A percentile compares a stretch with the other conserved stretches of the same genome.
Evolutionary conservation across 331 rosid genomes (phyloP).

Genomic region (Cydonia oblonga): DNA sequence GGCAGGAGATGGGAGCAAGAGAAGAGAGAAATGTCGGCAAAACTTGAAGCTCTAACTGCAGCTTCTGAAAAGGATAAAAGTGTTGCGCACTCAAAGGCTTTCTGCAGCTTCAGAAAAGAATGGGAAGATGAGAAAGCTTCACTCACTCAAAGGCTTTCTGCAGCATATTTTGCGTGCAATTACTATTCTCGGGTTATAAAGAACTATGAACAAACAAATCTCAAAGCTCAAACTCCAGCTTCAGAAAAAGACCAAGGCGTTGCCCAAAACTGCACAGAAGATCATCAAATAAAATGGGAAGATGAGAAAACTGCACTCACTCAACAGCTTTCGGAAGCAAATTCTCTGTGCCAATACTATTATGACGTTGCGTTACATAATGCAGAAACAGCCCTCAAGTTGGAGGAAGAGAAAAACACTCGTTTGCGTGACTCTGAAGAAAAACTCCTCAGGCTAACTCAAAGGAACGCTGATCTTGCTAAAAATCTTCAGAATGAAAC

Average conservation of each 20-base stretch:
- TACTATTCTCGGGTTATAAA: no score
- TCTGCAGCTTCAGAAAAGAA: no score
- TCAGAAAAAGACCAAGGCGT: background rate
- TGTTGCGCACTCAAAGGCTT: no score
- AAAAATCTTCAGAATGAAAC: background rate
- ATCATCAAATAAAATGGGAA: background rate
- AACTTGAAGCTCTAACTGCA: background rate
- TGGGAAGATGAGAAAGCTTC: no score
- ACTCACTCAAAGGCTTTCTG: no score
- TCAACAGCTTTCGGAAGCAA: background rate
- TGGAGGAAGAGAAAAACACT: background rate
- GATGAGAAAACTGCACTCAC: background rate
- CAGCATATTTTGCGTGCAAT: no score
- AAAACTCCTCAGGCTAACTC: background rate
- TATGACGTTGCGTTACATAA: background rate
- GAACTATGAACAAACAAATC: no score
- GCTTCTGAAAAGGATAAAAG: no score
- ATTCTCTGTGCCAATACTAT: background rate
- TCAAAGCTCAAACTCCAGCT: background rate
- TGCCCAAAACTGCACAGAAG: background rate
- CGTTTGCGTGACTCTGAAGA: background rate
- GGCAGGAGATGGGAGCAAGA: background rate
- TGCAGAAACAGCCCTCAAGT: background rate
- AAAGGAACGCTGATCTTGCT: background rate
- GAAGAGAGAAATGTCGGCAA: background rate